Conservation (phyloP, 1,139 yeast species). For the Suhomyces ambrosiae region DNA sequence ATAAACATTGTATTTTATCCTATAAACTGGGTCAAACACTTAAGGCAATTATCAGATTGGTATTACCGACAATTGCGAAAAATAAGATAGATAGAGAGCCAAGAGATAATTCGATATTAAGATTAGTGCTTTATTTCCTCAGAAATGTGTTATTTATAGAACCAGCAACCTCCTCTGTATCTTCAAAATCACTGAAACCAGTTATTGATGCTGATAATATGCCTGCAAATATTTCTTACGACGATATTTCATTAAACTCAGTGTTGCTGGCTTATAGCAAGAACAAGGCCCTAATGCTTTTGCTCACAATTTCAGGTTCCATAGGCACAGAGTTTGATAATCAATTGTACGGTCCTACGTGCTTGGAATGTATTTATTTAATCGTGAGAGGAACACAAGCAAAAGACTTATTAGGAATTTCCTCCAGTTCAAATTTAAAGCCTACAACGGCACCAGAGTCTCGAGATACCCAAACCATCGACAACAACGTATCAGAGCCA, state of each 20-base stretch:
- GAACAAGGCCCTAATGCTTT: slow-evolving; percentile 71
- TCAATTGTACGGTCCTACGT: slow-evolving; percentile 58
- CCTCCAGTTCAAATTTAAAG: not conserved
- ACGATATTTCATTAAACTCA: slow-evolving; percentile 68
- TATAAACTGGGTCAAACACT: slow-evolving; percentile 64
- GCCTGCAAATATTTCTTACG: slow-evolving; percentile 56
- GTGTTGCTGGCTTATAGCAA: slow-evolving; percentile 59
- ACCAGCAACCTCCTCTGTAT: slow-evolving; percentile 58
- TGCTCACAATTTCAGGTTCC: slow-evolving; percentile 68
- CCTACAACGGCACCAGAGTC: not conserved
- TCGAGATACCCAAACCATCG: not conserved
- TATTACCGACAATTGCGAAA: slow-evolving; percentile 64
- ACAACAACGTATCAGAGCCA: slow-evolving; percentile 4
- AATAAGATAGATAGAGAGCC: slow-evolving; percentile 60
- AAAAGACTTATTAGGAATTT: slow-evolving; percentile 18
- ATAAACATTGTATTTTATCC: slow-evolving; percentile 68
- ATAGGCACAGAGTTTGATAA: slow-evolving; percentile 66
- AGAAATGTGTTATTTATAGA: slow-evolving; percentile 78
- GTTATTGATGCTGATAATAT: slow-evolving; percentile 39
- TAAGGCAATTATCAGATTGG: slow-evolving; percentile 69
- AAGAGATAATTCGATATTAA: slow-evolving; percentile 72
- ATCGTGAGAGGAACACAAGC: slow-evolving; percentile 61
- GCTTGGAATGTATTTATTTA: slow-evolving; percentile 71
- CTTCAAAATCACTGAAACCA: slow-evolving; percentile 39
- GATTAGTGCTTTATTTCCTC: slow-evolving; percentile 71